phyloP scores from a whole-genome alignment of 768 basidiomycete species.

The Dioszegia aurantiaca region DNA sequence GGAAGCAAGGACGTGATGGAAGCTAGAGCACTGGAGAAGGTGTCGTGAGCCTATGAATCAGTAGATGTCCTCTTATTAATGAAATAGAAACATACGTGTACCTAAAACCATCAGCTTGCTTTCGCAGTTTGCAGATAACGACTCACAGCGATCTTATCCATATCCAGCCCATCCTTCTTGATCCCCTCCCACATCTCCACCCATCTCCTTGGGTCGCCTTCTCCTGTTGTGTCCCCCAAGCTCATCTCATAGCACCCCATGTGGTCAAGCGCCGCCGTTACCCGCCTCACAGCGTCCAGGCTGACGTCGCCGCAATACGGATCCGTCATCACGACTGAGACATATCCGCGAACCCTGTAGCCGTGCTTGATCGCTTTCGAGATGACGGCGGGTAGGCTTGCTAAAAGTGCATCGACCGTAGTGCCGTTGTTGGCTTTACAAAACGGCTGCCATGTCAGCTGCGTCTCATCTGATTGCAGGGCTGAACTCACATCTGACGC shows the following conservation, averaged over 20 bases:
- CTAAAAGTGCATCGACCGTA: slow-evolving; percentile 67
- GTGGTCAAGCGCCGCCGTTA: slow-evolving; percentile 67
- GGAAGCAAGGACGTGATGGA: slow-evolving; percentile 46
- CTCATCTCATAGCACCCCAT: slow-evolving; percentile 91
- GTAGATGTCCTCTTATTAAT: neutral
- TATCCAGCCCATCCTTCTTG: slow-evolving; percentile 59
- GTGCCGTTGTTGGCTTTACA: slow-evolving; percentile 79
- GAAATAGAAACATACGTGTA: slow-evolving; percentile 20
- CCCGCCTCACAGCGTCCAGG: slow-evolving; percentile 63
- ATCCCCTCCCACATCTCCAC: slow-evolving; percentile 69
- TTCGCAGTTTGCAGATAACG: neutral
- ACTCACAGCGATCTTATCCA: slow-evolving; percentile 63
- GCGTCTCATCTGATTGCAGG: no score
- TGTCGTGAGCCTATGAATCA: slow-evolving; percentile 42
- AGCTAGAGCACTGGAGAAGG: slow-evolving; percentile 36
- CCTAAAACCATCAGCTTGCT: slow-evolving; percentile 19
- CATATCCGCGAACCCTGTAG: slow-evolving; percentile 68
- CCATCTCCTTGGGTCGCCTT: slow-evolving; percentile 71
- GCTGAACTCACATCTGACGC: slow-evolving; percentile 64
- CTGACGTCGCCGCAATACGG: slow-evolving; percentile 81
- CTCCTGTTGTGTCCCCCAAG: slow-evolving; percentile 87
- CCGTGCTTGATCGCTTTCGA: slow-evolving; percentile 64
- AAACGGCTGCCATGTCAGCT: slow-evolving; percentile 55
- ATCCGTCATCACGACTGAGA: slow-evolving; percentile 72
- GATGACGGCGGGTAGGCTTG: slow-evolving; percentile 63